Evolutionary conservation across 1,139 yeast genomes (phyloP).

Genomic region (Hyphopichia buzzinii): DNA sequence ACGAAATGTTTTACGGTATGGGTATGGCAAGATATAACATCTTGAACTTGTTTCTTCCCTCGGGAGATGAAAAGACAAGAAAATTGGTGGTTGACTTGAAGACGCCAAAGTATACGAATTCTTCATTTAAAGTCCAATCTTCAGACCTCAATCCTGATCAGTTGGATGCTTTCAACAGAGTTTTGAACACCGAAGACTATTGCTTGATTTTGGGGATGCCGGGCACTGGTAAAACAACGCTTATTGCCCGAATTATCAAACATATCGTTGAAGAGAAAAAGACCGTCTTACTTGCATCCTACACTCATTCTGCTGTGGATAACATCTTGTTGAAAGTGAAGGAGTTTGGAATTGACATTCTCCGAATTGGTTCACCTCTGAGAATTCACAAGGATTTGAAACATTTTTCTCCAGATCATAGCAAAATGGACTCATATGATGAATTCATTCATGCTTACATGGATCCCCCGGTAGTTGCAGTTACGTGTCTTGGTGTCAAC

Average conservation of each 20-base stretch:
- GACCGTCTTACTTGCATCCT: slow-evolving; percentile 75
- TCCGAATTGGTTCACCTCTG: slow-evolving; percentile 56
- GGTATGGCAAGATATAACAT: slow-evolving; percentile 75
- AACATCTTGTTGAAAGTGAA: slow-evolving; percentile 75
- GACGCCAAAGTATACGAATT: slow-evolving; percentile 21
- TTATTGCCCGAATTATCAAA: slow-evolving; percentile 72
- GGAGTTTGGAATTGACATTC: slow-evolving; percentile 43
- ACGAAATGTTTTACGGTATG: slow-evolving; percentile 74
- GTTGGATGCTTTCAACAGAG: slow-evolving; percentile 60
- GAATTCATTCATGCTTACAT: slow-evolving; percentile 47
- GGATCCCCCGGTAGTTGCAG: slow-evolving; percentile 74
- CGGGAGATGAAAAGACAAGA: slow-evolving; percentile 55
- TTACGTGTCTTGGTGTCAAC: slow-evolving; percentile 79
- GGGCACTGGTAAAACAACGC: slow-evolving; percentile 97
- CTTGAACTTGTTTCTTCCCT: slow-evolving; percentile 58
- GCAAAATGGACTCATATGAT: slow-evolving; percentile 38
- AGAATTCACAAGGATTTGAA: slow-evolving; percentile 64
- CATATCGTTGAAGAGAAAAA: slow-evolving; percentile 59
- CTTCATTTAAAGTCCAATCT: neutral
- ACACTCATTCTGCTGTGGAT: slow-evolving; percentile 95
- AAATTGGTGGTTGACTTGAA: slow-evolving; percentile 59
- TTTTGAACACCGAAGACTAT: slow-evolving; percentile 67
- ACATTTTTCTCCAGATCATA: slow-evolving; percentile 48
- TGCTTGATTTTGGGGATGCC: slow-evolving; percentile 93
- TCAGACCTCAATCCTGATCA: slow-evolving; percentile 60